These are phyloP conservation scores for Patellifolia procumbens DNA, from an alignment of 179 eudicot genomes.

Conservation along the genomic window DNA sequence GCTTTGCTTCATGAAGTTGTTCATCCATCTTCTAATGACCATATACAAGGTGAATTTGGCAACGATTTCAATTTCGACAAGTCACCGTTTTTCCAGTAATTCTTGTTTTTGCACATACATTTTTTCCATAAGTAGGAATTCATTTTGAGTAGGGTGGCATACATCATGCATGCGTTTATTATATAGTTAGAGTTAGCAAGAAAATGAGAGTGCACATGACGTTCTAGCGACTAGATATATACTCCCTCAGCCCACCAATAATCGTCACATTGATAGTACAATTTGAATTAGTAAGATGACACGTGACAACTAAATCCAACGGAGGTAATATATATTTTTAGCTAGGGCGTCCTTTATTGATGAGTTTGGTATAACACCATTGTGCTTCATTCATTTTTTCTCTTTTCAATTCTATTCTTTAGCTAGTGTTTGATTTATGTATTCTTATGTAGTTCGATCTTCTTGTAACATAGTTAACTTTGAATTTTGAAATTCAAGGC, in stretches of 20 bases:
- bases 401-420: not conserved
- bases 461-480: not conserved
- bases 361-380: not conserved
- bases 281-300: not conserved
- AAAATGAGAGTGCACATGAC: not conserved
- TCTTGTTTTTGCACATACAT: not conserved
- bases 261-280: not conserved
- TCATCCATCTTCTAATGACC: conserved; percentile 10
- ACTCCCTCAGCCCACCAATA: not conserved
- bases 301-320: not conserved
- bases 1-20: not conserved
- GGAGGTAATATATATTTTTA: not conserved
- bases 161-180: too few relatives aligned
- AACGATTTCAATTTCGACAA: not conserved
- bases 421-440: not conserved
- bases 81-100: not conserved
- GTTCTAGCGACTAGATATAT: not conserved
- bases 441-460: not conserved
- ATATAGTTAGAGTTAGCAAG: not conserved
- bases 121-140: too few relatives aligned
- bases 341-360: not conserved
- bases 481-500: not conserved
- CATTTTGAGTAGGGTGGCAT: too few relatives aligned
- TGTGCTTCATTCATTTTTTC: not conserved
- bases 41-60: conserved; percentile 17